Base-by-base conservation (phyloP, 202 grass and related monocot species). In the Musa balbisiana region DNA sequence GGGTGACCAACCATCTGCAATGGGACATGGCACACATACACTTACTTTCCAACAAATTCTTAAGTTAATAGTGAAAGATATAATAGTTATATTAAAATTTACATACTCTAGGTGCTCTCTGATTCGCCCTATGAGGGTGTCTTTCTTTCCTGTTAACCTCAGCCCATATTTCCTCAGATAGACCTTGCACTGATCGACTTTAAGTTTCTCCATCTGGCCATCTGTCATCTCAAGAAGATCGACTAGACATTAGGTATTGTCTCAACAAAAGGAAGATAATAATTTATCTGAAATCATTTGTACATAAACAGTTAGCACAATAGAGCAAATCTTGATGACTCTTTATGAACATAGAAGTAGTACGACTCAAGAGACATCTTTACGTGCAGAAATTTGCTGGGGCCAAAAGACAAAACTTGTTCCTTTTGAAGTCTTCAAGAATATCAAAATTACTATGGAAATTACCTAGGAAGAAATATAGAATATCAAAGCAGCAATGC, bases 121-220 rank as follows among this genome's bases (percentile, higher is more conserved):
- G 76, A 93, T 90, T 78, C 85, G 78, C 75, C 33, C 60, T 63
- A 90, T 75, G 76, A 90, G 81, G 56, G 86, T 67, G 64, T 86
- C 83, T 78, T 90, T 90, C 24, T 88, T 93, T 83, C 85, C 91
- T 67, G 87, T 78, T 63, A 83, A 79, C 84, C 85, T 88, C 22
- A 90, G 73, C 69, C 82, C 85, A 84, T 90, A 82, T 67, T 87
- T 84, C 81, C 88, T 85, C 59, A 90, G 52, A 84, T 93, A 93
- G 62, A 84, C 49, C 87, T 88, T 93, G 73, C 83, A 93, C 73
- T 93, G 75, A 14, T 86, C 68, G 52, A 90, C 78, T 68, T 88
- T 93, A 21, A 88, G 20, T 82, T 83, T 88, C 63, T 90, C 73
- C 68, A 84, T 60, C 80, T 88, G 81, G 43, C 69, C 83, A 82